Conservation (phyloP, 1,284 basidiomycete genomes). For the Fomitiporia mediterranea region DNA sequence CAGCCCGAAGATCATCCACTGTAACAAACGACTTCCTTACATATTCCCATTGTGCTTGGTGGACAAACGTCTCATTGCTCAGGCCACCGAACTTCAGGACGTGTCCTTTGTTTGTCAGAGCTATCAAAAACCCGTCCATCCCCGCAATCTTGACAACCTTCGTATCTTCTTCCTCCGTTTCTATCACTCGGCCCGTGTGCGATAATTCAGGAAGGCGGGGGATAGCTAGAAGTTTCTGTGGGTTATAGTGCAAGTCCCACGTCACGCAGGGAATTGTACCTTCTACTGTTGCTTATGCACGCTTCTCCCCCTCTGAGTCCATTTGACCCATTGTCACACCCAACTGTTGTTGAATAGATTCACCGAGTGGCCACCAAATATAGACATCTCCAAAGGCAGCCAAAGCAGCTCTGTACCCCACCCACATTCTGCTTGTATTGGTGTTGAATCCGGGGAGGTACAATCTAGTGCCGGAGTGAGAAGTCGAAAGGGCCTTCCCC, state of each 20-base stretch:
- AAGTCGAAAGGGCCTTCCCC: slow-evolving; percentile 69
- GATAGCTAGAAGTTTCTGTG: slow-evolving; percentile 39
- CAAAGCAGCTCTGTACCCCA: slow-evolving; percentile 72
- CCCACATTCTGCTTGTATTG: slow-evolving; percentile 72
- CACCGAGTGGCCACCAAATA: slow-evolving; percentile 69
- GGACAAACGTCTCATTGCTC: slow-evolving; percentile 34
- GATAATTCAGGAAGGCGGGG: slow-evolving; percentile 44
- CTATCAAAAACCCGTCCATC: slow-evolving; percentile 62
- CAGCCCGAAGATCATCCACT: slow-evolving; percentile 26
- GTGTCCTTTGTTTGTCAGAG: slow-evolving; percentile 73
- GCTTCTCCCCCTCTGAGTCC: slow-evolving; percentile 37
- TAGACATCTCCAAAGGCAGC: slow-evolving; percentile 65
- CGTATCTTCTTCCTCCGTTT: slow-evolving; percentile 34
- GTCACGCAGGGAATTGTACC: slow-evolving; percentile 52
- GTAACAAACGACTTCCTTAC: slow-evolving; percentile 40
- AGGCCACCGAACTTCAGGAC: slow-evolving; percentile 55
- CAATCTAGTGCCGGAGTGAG: slow-evolving; percentile 45
- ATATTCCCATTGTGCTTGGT: slow-evolving; percentile 61
- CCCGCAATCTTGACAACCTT: slow-evolving; percentile 75
- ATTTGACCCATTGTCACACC: slow-evolving; percentile 40
- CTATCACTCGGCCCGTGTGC: slow-evolving; percentile 25
- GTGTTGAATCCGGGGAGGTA: slow-evolving; percentile 40
- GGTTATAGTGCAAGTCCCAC: slow-evolving; percentile 52
- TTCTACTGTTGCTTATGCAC: slow-evolving; percentile 32
- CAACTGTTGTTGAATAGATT: slow-evolving; percentile 36